Conservation (phyloP, 2,329 filamentous ascomycete genomes). For the Thermothelomyces thermophilus region DNA sequence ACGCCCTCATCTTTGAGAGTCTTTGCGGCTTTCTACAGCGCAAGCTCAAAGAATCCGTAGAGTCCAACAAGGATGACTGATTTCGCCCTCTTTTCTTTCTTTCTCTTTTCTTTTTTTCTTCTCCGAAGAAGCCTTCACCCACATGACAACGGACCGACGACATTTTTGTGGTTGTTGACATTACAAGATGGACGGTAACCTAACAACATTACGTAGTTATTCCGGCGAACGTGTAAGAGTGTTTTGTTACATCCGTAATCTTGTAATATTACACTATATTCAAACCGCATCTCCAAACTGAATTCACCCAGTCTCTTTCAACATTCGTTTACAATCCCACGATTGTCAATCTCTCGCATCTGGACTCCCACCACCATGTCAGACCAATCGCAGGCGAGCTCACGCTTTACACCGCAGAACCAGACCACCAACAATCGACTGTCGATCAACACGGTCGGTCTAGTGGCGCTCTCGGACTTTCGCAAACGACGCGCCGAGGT, state of each 20-base stretch:
- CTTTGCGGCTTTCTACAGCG: constrained; percentile 74
- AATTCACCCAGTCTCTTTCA: neutral
- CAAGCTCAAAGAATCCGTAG: constrained; percentile 31
- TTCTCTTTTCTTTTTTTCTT: neutral
- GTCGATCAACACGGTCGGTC: constrained; percentile 80
- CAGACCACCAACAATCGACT: constrained; percentile 73
- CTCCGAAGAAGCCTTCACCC: neutral
- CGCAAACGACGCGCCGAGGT: constrained; percentile 92
- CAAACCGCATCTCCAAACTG: no score
- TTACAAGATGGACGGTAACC: no score
- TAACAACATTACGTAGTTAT: no score
- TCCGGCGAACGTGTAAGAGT: no score
- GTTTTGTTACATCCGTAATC: no score
- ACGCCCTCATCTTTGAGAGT: constrained; percentile 73
- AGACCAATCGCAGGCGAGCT: constrained; percentile 27
- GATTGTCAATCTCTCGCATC: neutral
- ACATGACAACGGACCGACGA: no score
- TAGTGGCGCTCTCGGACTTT: constrained; percentile 88
- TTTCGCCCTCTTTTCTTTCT: no score
- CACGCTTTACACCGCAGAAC: constrained; percentile 69
- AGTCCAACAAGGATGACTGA: neutral
- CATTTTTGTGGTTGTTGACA: no score
- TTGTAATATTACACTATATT: no score
- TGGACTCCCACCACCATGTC: constrained; percentile 33
- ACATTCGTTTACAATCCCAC: neutral